phyloP scores from a whole-genome alignment of 768 basidiomycete species.

The Auricularia auricula-judae region DNA sequence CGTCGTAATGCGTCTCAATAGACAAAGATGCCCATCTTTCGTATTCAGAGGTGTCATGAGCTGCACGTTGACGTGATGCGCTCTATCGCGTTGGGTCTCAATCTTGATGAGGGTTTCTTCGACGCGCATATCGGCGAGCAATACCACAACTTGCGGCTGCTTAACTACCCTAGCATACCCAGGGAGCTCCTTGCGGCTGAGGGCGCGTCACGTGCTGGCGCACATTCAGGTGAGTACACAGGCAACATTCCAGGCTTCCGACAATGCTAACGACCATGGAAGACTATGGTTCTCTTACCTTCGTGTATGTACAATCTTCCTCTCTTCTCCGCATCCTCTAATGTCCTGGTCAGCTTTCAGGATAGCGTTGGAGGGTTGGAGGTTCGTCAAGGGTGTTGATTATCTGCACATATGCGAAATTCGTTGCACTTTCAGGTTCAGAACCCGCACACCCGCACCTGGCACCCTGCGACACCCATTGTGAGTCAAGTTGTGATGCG shows the following conservation, averaged over 20 bases:
- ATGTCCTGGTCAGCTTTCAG: constrained; percentile 15
- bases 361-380: constrained; percentile 60
- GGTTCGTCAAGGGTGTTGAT: constrained; percentile 14
- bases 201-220: constrained; percentile 71
- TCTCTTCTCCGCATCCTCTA: constrained; percentile 2
- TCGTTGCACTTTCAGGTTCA: constrained; percentile 25
- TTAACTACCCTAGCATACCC: constrained; percentile 74
- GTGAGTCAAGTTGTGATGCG: constrained; percentile 30
- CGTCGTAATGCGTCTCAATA: not conserved
- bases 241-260: constrained; percentile 10
- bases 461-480: constrained; percentile 64
- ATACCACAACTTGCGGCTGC: constrained; percentile 67
- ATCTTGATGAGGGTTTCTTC: constrained; percentile 63
- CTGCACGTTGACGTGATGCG: constrained; percentile 71
- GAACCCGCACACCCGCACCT: constrained; percentile 64
- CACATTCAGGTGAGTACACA: constrained; percentile 49
- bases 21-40: no score
- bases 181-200: constrained; percentile 42
- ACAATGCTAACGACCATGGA: constrained; percentile 7
- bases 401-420: no score
- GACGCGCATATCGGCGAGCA: constrained; percentile 65
- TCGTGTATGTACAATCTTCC: constrained; percentile 31
- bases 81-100: constrained; percentile 73
- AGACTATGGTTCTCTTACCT: constrained; percentile 76
- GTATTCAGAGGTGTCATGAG: constrained; percentile 53